Evolutionary conservation across 129 eudicot species (phyloP).

Genomic region (Escallonia herrerae): DNA sequence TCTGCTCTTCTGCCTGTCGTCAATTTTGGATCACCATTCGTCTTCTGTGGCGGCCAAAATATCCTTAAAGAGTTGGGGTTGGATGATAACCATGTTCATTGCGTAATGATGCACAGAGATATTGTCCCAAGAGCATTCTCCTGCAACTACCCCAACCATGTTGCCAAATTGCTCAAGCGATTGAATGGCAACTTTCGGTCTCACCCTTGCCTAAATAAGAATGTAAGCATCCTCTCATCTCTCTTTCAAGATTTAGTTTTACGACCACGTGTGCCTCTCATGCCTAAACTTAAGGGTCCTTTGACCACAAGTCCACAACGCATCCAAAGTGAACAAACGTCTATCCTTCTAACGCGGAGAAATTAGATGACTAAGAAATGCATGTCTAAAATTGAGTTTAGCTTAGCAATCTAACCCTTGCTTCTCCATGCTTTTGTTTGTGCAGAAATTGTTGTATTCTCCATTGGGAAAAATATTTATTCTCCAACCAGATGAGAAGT

Average conservation of each 20-base stretch:
- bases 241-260: too few relatives aligned
- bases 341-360: too few relatives aligned
- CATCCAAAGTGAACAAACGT: too few relatives aligned
- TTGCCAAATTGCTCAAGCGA: conserved; percentile 69
- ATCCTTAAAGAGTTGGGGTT: conserved; percentile 61
- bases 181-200: conserved; percentile 53
- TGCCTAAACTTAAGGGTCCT: too few relatives aligned
- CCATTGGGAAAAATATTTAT: conserved; percentile 86
- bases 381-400: too few relatives aligned
- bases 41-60: conserved; percentile 74
- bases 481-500: conserved; percentile 73
- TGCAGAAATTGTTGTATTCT: conserved; percentile 75
- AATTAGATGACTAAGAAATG: too few relatives aligned
- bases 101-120: conserved; percentile 86
- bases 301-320: too few relatives aligned
- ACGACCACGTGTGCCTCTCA: background rate
- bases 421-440: background rate
- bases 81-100: conserved; percentile 52
- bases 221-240: conserved; percentile 36
- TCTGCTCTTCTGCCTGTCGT: conserved; percentile 68
- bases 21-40: conserved; percentile 77
- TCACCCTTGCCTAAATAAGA: conserved; percentile 78
- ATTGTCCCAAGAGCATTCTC: conserved; percentile 92
- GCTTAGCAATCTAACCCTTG: background rate
- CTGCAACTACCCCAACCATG: conserved; percentile 67